phyloP scores from a whole-genome alignment of 2,329 filamentous ascomycete species.

The Cladosporium phlei region DNA sequence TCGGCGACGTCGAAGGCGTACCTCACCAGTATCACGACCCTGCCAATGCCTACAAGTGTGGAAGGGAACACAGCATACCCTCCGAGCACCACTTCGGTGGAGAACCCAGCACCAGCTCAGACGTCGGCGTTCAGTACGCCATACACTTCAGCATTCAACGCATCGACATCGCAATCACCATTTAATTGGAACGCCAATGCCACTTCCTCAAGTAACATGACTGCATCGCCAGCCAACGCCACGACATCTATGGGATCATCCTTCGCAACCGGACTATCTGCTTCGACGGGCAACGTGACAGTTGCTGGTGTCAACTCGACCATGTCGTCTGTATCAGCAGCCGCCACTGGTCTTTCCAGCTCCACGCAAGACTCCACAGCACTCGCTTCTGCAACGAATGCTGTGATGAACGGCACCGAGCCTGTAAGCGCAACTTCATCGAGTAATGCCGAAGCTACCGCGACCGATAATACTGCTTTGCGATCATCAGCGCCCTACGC shows the following conservation, averaged over 20 bases:
- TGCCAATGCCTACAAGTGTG: constrained; percentile 8
- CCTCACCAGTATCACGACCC: constrained; percentile 6
- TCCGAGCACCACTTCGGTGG: constrained; percentile 1
- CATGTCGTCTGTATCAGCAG: neutral
- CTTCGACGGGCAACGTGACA: neutral
- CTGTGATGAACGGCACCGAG: no score
- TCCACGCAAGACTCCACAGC: no score
- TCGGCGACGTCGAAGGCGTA: constrained; percentile 6
- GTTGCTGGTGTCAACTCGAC: neutral
- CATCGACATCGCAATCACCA: neutral
- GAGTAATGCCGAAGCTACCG: no score
- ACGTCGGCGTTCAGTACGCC: constrained; percentile 1
- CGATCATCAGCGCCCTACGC: neutral
- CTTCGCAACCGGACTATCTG: constrained; percentile 5
- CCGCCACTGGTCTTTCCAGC: no score
- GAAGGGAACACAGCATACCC: constrained; percentile 12
- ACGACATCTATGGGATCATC: neutral
- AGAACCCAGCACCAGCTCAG: neutral
- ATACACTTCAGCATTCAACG: neutral
- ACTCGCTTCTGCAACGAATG: no score
- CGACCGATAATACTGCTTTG: neutral
- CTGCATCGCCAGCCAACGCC: neutral
- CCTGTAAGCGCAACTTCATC: no score
- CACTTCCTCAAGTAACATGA: neutral
- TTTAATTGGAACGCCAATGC: neutral